These are phyloP conservation scores for Clavulina sp. DNA, from an alignment of 768 basidiomycete species.

Conservation along the genomic window DNA sequence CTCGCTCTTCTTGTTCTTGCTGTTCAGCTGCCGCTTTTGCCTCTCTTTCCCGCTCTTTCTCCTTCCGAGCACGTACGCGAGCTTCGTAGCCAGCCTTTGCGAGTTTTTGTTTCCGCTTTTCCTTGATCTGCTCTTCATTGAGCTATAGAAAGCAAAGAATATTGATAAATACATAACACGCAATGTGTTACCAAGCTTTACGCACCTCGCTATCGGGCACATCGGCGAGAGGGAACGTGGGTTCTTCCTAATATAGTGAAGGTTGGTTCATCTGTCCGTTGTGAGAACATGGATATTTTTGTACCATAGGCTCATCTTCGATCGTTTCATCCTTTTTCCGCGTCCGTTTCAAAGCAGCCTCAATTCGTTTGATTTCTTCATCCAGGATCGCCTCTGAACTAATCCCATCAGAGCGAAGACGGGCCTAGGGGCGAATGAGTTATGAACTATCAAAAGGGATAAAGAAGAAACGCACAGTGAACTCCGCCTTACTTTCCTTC, in stretches of 20 bases:
- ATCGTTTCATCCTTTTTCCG: conserved; percentile 66
- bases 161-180: not conserved
- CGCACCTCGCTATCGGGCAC: conserved; percentile 72
- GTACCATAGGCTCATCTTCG: conserved; percentile 42
- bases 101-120: conserved; percentile 85
- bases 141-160: conserved; percentile 27
- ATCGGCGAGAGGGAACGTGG: conserved; percentile 80
- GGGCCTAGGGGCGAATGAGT: conserved; percentile 12
- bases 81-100: conserved; percentile 91
- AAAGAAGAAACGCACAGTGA: conserved; percentile 4
- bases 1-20: conserved; percentile 60
- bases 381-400: conserved; percentile 37
- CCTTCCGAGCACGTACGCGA: conserved; percentile 60
- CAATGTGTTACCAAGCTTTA: conserved; percentile 1
- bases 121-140: conserved; percentile 80
- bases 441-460: not conserved
- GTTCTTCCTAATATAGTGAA: conserved; percentile 57
- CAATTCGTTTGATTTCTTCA: conserved; percentile 71
- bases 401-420: conserved; percentile 42
- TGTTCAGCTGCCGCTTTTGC: conserved; percentile 42
- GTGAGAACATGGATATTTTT: conserved; percentile 9
- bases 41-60: conserved; percentile 73
- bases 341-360: conserved; percentile 53
- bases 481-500: conserved; percentile 53
- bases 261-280: not conserved